Conservation (phyloP, 345 rosid species). For the Boechera divaricarpa region DNA sequence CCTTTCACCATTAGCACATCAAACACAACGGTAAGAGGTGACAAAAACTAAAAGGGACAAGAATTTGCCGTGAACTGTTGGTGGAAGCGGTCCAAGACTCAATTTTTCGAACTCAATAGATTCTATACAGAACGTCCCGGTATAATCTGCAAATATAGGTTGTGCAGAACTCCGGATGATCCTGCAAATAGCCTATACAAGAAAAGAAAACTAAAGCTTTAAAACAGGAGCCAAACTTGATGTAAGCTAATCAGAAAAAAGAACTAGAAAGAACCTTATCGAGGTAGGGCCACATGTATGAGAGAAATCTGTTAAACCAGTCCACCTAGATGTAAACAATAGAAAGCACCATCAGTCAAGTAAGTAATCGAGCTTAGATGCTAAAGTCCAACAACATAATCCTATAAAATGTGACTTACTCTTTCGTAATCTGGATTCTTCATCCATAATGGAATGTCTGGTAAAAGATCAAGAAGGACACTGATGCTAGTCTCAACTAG, state of each 20-base stretch:
- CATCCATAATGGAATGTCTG: constrained; percentile 78
- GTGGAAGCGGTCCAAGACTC: constrained; percentile 76
- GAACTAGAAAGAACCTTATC: constrained; percentile 57
- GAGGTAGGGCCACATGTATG: constrained; percentile 76
- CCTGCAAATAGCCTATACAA: constrained; percentile 61
- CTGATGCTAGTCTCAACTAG: constrained; percentile 52
- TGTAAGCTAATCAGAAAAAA: constrained; percentile 15
- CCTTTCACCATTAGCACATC: neutral
- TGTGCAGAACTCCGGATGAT: constrained; percentile 52
- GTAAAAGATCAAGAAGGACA: constrained; percentile 59
- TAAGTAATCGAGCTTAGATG: constrained; percentile 6
- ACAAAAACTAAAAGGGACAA: constrained; percentile 13
- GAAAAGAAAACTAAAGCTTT: constrained; percentile 22
- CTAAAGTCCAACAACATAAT: neutral
- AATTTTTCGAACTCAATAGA: constrained; percentile 59
- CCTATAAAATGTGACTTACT: constrained; percentile 44
- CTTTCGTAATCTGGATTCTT: constrained; percentile 78
- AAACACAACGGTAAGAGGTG: neutral
- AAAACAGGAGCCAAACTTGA: neutral
- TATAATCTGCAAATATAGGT: constrained; percentile 67
- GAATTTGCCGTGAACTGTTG: constrained; percentile 59
- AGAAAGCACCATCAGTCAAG: neutral
- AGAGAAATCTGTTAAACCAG: constrained; percentile 73
- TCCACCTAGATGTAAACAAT: constrained; percentile 57
- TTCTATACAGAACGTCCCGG: constrained; percentile 56